phyloP scores from a whole-genome alignment of 2,329 filamentous ascomycete species.

The Parascedosporium putredinis region DNA sequence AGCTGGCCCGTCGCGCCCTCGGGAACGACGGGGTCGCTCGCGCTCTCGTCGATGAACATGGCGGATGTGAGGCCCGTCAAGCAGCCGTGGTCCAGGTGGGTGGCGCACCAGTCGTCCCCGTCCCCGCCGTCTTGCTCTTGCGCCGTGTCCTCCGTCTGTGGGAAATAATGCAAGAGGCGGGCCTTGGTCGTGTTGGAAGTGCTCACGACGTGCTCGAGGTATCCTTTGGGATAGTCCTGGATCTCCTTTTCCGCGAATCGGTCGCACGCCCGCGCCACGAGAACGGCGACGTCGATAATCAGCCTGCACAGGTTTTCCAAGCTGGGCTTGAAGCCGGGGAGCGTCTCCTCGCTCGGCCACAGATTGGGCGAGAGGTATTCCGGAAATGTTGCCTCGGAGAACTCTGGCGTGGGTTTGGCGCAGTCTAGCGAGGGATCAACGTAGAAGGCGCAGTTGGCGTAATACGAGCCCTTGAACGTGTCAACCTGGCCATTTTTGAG shows the following conservation, averaged over 20 bases:
- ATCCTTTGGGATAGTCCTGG: constrained; percentile 62
- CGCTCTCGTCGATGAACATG: constrained; percentile 83
- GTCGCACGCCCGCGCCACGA: constrained; percentile 88
- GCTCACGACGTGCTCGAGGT: constrained; percentile 77
- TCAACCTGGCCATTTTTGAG: constrained; percentile 69
- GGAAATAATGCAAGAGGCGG: constrained; percentile 86
- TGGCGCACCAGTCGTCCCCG: constrained; percentile 91
- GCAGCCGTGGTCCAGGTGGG: constrained; percentile 84
- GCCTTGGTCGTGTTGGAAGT: constrained; percentile 86
- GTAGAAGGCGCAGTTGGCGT: constrained; percentile 74
- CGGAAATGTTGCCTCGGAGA: constrained; percentile 55
- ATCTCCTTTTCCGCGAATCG: constrained; percentile 73
- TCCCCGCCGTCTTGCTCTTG: constrained; percentile 25
- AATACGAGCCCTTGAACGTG: constrained; percentile 73
- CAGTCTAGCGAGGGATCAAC: constrained; percentile 52
- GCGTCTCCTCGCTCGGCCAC: constrained; percentile 61
- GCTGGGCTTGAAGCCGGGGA: constrained; percentile 66
- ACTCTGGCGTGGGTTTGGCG: constrained; percentile 47
- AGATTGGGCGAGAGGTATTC: constrained; percentile 87
- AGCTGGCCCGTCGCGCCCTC: constrained; percentile 19
- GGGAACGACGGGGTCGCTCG: constrained; percentile 25
- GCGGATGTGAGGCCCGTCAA: constrained; percentile 88
- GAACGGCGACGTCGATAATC: constrained; percentile 79
- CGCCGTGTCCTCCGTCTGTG: constrained; percentile 33
- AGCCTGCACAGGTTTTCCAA: constrained; percentile 69